Conservation (phyloP, 441 rosid species). For the Breynia disticha region DNA sequence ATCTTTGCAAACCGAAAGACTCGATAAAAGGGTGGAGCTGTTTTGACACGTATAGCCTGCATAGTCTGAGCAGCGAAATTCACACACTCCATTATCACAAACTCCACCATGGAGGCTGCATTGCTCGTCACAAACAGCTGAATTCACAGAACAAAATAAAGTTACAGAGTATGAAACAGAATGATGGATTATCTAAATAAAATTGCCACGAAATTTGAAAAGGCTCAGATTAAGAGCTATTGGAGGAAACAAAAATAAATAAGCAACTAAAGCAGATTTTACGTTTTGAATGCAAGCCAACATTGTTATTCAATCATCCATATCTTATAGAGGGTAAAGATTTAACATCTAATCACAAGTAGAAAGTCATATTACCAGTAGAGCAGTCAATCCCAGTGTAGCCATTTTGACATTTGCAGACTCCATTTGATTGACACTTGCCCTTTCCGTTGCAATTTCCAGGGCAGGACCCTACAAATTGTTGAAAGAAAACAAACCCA, state of each 20-base stretch:
- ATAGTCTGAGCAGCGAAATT: conserved; percentile 98
- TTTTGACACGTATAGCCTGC: conserved; percentile 97
- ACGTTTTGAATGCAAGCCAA: no score
- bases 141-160: no score
- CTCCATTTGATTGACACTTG: conserved; percentile 64
- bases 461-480: conserved; percentile 68
- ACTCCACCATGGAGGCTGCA: conserved; percentile 99
- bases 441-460: conserved; percentile 76
- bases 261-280: no score
- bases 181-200: neutral
- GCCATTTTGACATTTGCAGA: conserved; percentile 65
- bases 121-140: conserved; percentile 96
- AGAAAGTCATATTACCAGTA: conserved; percentile 43
- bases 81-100: conserved; percentile 96
- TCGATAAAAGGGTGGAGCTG: conserved; percentile 69
- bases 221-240: no score
- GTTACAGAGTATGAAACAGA: neutral
- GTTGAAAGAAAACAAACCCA: neutral
- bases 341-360: neutral
- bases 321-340: neutral
- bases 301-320: no score
- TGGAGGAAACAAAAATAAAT: no score
- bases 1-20: conserved; percentile 76
- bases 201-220: no score
- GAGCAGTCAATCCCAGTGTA: conserved; percentile 93